Base-by-base conservation (phyloP, 768 basidiomycete genomes). In the Cystobasidium onofrii region DNA sequence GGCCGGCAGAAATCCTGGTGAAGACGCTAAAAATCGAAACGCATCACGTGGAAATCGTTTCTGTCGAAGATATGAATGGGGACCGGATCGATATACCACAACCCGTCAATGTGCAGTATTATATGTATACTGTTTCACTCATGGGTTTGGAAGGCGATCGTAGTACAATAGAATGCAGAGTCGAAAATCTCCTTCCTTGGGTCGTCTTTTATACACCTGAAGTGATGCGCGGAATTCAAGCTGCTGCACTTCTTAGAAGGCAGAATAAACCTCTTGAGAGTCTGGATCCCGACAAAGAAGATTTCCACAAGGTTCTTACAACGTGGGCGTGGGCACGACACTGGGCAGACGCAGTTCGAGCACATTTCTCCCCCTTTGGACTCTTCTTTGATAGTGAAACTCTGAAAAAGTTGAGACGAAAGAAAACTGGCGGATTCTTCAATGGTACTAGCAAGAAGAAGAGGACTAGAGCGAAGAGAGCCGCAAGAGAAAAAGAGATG, bases 41-140 rank as follows among this genome's bases (percentile, higher is more conserved):
- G 6, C 36, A 64, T 43, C 36, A 46, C 34, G 23, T 46, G 6
- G 63, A 64, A 43, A 43, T 31, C 6, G 25, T 64, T 25, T 25
- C 25, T 3, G 15, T 64, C 13, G 36, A 64, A 23, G 25, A 64
- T 23, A 36, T 25, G 23, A 31, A 36, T 13, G 63, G 43, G n/a
- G 36, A 41, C 31, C 10, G 13, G 10, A 46, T 64, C 7, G 36
- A 64, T 39, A 27, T 64, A 4, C 39, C 57, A 23, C 57, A 60
- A 60, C 57, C 57, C 15, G 57, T 39, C 63, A 41, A 64, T 27
- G 27, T 41, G 39, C 63, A 64, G 63, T 41, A 39, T 20, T 64
- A 64, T 23, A 23, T 27, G 7, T 64, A 64, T 27, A 39, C 20
- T 4, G 23, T 64, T 27, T 9, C 10, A 3, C 33, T 64, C 3